Base-by-base conservation (phyloP, 352 stramenopile genomes). In the Globisporangium takayamanum region DNA sequence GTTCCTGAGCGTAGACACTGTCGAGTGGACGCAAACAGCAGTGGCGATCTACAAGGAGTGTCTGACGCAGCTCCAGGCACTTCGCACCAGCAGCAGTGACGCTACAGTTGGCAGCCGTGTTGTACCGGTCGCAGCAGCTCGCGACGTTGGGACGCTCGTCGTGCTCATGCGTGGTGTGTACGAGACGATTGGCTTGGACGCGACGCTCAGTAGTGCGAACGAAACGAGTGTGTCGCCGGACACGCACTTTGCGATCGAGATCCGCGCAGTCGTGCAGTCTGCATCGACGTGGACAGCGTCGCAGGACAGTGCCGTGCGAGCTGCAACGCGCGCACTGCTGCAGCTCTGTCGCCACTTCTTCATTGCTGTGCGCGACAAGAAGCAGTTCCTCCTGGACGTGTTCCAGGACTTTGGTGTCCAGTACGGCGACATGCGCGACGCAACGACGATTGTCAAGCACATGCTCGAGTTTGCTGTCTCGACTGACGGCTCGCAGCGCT, bases 351-450 rank as follows among this genome's bases (percentile, higher is more conserved):
- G 73, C 14, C 72, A 73, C 33, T 88, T 89, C 60, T 84, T 88
- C 46, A 36, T 76, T 16, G 60, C 69, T 50, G 70, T 72, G 8
- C 36, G 59, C 1, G 76, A 88, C 51, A 92, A 92, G 61, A 88
- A 86, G 48, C 51, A 68, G 18, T 89, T 89, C 57, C 53, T 92
- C 51, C 57, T 88, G 48, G 69, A 87, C 36, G 62, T 92, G 30
- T 88, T 92, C 57, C 69, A 83, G 50, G 78, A 89, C 51, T 79
- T 82, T 36, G 68, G 60, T 12, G 76, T 92, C 20, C 82, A 88
- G 59, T 89, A 83, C 25, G 78, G 82, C 22, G 74, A 89, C 49
- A 76, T 89, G 66, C 28, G 57, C 12, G 74, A 88, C 16, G 74
- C 76, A 1, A 79, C 74, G 4, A 64, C 74, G 7, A 75, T 92